Evolutionary conservation across 208 protist genomes (phyloP), one percentile per base, ranked within the genome.

Genomic region (Phytomonas francai): DNA sequence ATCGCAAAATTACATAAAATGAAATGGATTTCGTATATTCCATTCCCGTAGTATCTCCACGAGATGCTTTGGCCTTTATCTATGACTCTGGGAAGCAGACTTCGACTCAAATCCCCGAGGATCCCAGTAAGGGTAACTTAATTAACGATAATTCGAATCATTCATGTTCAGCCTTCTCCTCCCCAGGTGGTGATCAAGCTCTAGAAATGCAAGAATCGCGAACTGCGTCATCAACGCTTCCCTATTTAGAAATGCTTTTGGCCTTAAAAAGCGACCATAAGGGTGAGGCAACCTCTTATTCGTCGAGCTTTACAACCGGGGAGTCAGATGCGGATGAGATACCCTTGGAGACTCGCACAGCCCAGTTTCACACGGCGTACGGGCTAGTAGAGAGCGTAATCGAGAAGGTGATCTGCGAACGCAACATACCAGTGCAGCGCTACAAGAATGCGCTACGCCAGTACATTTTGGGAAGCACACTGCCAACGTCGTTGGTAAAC

Each of bases 21-120:
- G 45, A 9, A 54, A 54, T 54, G 45, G 45, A 54, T 25, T 54
- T 54, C 22, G 11, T 54, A 54, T 54, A 54, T 25, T 54, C 45
- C 45, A 9, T 54, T 54, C 45, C 45, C 25, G 45, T 54, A 22
- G 45, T 25, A 25, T 54, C 45, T 54, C 45, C 45, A 25, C 45
- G 45, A 25, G 45, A 54, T 54, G 45, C 45, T 25, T 54, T 54
- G 25, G 45, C 45, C 45, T 25, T 54, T 25, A 45, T 61, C 25
- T 62, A 73, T 73, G 70, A 73, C 68, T 31, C 56, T 49, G 30
- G 63, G 68, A 54, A 54, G 45, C 16, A 16, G 19, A 8, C 45
- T 54, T 25, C 45, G 19, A 5, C 45, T 25, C 45, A 4, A 19
- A 54, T 9, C 25, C 19, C 45, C 25, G 2, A 25, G 45, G 6